phyloP scores from a whole-genome alignment of 768 basidiomycete species.

The Kwoniella sp. region DNA sequence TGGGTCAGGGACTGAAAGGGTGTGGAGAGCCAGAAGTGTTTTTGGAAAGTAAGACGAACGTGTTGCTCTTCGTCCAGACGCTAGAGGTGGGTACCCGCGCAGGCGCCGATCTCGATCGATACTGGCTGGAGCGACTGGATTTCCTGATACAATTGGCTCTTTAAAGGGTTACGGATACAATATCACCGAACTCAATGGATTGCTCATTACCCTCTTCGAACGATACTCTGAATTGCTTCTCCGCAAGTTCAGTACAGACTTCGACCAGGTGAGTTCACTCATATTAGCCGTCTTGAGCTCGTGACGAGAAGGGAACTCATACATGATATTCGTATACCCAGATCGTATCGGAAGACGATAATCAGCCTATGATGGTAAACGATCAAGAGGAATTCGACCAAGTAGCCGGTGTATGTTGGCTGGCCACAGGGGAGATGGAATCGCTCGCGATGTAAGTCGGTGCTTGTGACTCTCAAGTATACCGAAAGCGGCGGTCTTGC shows the following conservation, averaged over 20 bases:
- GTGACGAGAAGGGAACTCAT: no score
- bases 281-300: no score
- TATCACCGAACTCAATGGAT: constrained; percentile 74
- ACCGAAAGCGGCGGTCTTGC: constrained; percentile 16
- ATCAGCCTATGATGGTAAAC: constrained; percentile 76
- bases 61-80: constrained; percentile 85
- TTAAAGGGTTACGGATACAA: constrained; percentile 81
- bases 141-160: not conserved
- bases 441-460: constrained; percentile 55
- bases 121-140: no score
- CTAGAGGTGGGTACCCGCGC: constrained; percentile 79
- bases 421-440: constrained; percentile 68
- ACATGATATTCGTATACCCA: no score
- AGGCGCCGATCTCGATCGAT: no score
- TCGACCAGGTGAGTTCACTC: constrained; percentile 73
- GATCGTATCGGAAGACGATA: constrained; percentile 85
- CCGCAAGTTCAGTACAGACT: constrained; percentile 73
- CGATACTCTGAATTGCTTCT: constrained; percentile 81
- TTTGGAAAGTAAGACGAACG: constrained; percentile 76
- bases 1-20: constrained; percentile 69
- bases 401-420: constrained; percentile 80
- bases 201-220: constrained; percentile 86
- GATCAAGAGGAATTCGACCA: constrained; percentile 66
- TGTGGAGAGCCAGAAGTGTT: constrained; percentile 82
- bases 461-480: not conserved